Evolutionary conservation across 805 yeast species (phyloP).

Genomic region (Kluyveromyces aestuarii): DNA sequence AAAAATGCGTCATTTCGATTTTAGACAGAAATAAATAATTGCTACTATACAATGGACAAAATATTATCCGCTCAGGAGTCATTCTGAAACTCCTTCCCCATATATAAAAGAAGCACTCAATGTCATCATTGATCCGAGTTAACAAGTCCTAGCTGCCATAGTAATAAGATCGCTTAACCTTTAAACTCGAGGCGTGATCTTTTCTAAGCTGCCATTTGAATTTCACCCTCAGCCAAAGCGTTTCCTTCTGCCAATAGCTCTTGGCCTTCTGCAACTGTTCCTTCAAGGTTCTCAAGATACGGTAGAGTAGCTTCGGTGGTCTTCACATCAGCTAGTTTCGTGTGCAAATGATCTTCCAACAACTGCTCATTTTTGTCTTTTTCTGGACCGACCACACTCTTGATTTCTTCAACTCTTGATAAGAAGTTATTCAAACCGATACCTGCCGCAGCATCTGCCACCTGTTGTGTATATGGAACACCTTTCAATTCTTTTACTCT

Average conservation of each 20-base stretch:
- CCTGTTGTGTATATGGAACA: slow-evolving; percentile 80
- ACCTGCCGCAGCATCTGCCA: slow-evolving; percentile 89
- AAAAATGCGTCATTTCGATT: slow-evolving; percentile 48
- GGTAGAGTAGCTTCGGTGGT: slow-evolving; percentile 29
- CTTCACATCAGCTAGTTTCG: slow-evolving; percentile 18
- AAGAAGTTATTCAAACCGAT: slow-evolving; percentile 59
- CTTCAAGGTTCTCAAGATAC: slow-evolving; percentile 11
- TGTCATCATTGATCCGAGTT: background rate
- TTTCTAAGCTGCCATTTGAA: slow-evolving; percentile 9
- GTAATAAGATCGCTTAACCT: background rate
- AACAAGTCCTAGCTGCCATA: background rate
- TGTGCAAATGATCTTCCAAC: slow-evolving; percentile 23
- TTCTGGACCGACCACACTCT: slow-evolving; percentile 40
- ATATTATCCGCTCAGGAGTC: background rate
- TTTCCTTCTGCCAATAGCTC: slow-evolving; percentile 8
- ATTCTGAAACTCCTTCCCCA: background rate
- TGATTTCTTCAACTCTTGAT: slow-evolving; percentile 52
- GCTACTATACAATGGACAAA: background rate
- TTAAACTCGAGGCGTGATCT: background rate
- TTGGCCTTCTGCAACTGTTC: slow-evolving; percentile 2
- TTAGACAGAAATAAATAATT: slow-evolving; percentile 40
- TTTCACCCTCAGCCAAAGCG: slow-evolving; percentile 15
- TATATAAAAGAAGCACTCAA: background rate
- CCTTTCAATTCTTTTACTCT: slow-evolving; percentile 65
- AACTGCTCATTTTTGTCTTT: slow-evolving; percentile 35